phyloP scores from a whole-genome alignment of 2,329 filamentous ascomycete genomes.

The Xylariaceae sp. region DNA sequence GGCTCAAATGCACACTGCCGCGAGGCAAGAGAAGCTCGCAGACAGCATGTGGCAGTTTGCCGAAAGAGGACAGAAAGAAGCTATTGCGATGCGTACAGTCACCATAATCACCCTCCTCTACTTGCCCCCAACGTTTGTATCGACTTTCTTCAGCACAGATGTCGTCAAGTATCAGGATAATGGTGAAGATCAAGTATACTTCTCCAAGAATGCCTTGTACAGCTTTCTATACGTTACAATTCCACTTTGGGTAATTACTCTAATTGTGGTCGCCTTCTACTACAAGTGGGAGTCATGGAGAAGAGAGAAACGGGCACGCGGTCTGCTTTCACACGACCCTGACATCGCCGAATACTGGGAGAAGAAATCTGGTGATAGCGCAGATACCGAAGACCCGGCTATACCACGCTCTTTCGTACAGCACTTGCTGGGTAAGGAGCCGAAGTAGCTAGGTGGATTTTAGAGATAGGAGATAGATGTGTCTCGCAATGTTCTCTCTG shows the following conservation, averaged over 20 bases:
- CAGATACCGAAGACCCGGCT: not conserved
- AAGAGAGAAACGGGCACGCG: conserved; percentile 8
- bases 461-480: too few species aligned
- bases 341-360: conserved; percentile 16
- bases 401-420: conserved; percentile 2
- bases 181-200: conserved; percentile 17
- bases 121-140: conserved; percentile 47
- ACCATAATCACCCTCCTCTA: conserved; percentile 44
- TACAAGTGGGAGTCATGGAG: conserved; percentile 24
- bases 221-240: conserved; percentile 22
- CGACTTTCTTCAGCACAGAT: conserved; percentile 46
- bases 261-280: conserved; percentile 10
- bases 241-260: conserved; percentile 12
- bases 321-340: conserved; percentile 13
- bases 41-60: conserved; percentile 29
- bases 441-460: not conserved
- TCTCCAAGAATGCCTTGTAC: conserved; percentile 13
- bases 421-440: conserved; percentile 12
- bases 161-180: conserved; percentile 27
- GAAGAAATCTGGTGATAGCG: conserved; percentile 1
- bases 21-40: conserved; percentile 38
- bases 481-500: too few species aligned
- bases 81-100: conserved; percentile 45
- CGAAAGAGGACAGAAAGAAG: conserved; percentile 36
- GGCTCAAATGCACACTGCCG: conserved; percentile 35